These are phyloP conservation scores for Metarhizium sp. DNA, from an alignment of 2,329 filamentous ascomycete species.

Conservation along the genomic window DNA sequence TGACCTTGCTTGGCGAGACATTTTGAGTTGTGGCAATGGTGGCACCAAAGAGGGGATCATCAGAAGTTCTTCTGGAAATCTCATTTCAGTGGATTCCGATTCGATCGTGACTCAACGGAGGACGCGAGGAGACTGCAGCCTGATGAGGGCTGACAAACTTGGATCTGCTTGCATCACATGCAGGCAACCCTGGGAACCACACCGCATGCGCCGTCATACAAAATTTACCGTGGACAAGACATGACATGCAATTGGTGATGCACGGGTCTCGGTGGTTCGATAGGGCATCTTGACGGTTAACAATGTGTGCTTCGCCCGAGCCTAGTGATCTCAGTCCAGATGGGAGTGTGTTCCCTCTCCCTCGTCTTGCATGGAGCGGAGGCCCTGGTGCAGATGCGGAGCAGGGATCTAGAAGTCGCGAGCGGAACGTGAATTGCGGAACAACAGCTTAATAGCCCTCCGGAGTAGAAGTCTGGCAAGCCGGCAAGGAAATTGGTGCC, in stretches of 20 bases:
- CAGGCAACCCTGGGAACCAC: not conserved
- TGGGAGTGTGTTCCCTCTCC: too few relatives aligned
- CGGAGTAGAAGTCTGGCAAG: too few relatives aligned
- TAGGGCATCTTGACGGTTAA: too few relatives aligned
- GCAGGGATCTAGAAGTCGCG: not conserved
- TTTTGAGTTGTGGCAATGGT: not conserved
- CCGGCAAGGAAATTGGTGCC: too few relatives aligned
- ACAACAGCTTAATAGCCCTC: too few relatives aligned
- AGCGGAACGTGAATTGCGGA: too few relatives aligned
- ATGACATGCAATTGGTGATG: not conserved
- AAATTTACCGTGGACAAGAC: not conserved
- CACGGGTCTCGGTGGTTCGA: not conserved
- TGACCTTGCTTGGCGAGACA: not conserved
- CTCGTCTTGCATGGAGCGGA: too few relatives aligned
- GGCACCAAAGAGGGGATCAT: not conserved
- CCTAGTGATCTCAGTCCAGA: too few relatives aligned
- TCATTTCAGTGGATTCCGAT: not conserved
- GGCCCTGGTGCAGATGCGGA: not conserved
- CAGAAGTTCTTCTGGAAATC: not conserved
- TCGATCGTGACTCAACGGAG: not conserved
- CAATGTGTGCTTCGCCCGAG: not conserved
- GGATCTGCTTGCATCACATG: not conserved
- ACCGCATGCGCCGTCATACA: not conserved
- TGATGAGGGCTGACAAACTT: not conserved
- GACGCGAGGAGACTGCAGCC: not conserved